Conservation (phyloP, 23 red algal genomes). For the Agarophyton chilense region DNA sequence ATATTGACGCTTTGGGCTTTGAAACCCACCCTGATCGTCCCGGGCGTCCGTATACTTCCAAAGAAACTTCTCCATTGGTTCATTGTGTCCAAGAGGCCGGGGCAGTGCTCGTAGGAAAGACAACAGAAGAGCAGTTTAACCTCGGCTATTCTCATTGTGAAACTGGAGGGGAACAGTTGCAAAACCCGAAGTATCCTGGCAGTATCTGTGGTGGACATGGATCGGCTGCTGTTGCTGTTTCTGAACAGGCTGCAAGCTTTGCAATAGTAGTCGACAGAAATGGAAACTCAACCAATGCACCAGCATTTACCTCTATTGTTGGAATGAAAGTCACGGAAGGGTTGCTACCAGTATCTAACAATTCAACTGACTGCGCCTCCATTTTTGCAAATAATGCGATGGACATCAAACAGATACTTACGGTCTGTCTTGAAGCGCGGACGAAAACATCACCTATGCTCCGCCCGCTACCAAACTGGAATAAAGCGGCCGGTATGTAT, state of each 20-base stretch:
- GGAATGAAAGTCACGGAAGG: conserved; percentile 53
- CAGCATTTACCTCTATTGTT: conserved; percentile 10
- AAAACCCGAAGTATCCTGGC: conserved; percentile 29
- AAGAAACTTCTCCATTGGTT: conserved; percentile 5
- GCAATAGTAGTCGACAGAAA: conserved; percentile 41
- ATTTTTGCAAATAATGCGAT: conserved; percentile 46
- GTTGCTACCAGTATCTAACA: conserved; percentile 9
- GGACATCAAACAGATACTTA: conserved; percentile 12
- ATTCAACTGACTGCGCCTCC: not conserved
- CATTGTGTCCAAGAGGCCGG: conserved; percentile 26
- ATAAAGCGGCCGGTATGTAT: not conserved
- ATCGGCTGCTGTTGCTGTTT: conserved; percentile 46
- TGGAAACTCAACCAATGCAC: conserved; percentile 25
- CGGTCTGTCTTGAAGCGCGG: conserved; percentile 20
- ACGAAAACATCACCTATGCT: not conserved
- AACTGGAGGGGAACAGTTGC: not conserved
- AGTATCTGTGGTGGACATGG: conserved; percentile 39
- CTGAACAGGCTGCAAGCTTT: conserved; percentile 35
- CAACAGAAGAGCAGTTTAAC: conserved; percentile 46
- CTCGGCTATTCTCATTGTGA: conserved; percentile 33
- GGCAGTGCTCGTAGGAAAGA: conserved; percentile 42
- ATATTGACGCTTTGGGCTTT: conserved; percentile 52
- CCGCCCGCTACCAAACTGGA: not conserved
- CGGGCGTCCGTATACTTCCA: not conserved
- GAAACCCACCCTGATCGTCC: conserved; percentile 11